A percentile compares a stretch with the other conserved stretches of the same genome.
Conservation (phyloP, 108 stramenopile genomes). For the Asterionellopsis glacialis region DNA sequence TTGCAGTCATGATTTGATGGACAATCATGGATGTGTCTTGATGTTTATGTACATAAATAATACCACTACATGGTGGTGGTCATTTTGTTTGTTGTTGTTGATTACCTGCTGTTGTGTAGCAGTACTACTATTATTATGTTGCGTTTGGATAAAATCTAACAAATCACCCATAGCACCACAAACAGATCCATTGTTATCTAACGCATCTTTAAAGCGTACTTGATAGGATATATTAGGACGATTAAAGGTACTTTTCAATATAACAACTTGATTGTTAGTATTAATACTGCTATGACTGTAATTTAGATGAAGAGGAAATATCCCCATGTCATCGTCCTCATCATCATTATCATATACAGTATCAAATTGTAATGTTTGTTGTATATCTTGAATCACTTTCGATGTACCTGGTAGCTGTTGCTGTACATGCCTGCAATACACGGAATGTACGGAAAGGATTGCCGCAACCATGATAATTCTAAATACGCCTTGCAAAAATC, state of each 20-base stretch:
- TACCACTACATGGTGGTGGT: slow-evolving; percentile 61
- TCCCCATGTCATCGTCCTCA: neutral
- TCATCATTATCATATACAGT: no score
- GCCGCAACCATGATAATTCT: slow-evolving; percentile 62
- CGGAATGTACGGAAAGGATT: slow-evolving; percentile 76
- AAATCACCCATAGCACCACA: slow-evolving; percentile 52
- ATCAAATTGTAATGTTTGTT: slow-evolving; percentile 42
- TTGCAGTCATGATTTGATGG: slow-evolving; percentile 15
- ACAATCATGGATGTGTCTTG: slow-evolving; percentile 66
- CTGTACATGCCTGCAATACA: slow-evolving; percentile 86
- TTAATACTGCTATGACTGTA: no score
- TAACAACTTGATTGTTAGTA: no score
- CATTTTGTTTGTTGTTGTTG: slow-evolving; percentile 16
- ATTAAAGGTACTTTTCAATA: slow-evolving; percentile 72
- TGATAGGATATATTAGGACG: slow-evolving; percentile 91
- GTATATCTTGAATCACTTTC: slow-evolving; percentile 78
- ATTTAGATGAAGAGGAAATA: slow-evolving; percentile 31
- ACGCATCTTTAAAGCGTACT: slow-evolving; percentile 57
- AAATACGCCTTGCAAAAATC: slow-evolving; percentile 84
- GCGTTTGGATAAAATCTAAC: slow-evolving; percentile 37
- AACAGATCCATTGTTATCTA: neutral
- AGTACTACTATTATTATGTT: slow-evolving; percentile 51
- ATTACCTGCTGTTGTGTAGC: no score
- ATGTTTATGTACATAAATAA: slow-evolving; percentile 93
- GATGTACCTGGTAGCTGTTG: slow-evolving; percentile 96